Evolutionary conservation across 306 rosid genomes (phyloP).

Genomic region (Prunus kanzakura): DNA sequence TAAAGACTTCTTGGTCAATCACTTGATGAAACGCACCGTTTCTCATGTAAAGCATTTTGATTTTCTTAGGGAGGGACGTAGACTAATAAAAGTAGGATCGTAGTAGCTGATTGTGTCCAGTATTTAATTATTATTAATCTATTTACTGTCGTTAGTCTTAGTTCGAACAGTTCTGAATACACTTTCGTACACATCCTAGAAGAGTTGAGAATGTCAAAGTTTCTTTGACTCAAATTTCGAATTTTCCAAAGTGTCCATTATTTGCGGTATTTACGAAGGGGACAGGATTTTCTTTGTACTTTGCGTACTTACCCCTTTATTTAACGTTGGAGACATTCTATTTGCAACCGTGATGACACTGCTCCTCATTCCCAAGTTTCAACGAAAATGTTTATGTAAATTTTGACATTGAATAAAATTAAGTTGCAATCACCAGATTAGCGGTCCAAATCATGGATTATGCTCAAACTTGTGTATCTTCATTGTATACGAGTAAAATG

Average conservation of each 20-base stretch:
- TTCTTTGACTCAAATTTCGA: not conserved
- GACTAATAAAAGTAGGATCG: too few species aligned
- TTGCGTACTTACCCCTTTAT: not conserved
- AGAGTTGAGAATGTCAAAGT: slow-evolving; percentile 1
- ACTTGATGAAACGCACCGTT: not conserved
- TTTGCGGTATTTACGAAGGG: not conserved
- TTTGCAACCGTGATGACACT: too few species aligned
- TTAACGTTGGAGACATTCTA: not conserved
- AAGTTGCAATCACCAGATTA: too few species aligned
- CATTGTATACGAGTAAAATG: too few species aligned
- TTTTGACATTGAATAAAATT: too few species aligned
- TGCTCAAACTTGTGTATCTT: too few species aligned
- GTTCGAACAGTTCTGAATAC: too few species aligned
- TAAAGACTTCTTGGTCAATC: not conserved
- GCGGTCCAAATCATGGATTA: too few species aligned
- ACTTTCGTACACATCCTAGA: not conserved
- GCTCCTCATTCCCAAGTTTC: too few species aligned
- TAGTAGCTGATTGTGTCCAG: not conserved
- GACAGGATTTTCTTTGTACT: not conserved
- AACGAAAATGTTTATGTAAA: too few species aligned
- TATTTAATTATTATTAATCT: not conserved
- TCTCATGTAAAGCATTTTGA: not conserved
- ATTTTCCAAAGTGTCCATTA: not conserved
- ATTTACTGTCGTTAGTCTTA: not conserved
- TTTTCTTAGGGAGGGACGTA: not conserved